phyloP scores from a whole-genome alignment of 352 stramenopile genomes.

The Pythium aphanidermatum region DNA sequence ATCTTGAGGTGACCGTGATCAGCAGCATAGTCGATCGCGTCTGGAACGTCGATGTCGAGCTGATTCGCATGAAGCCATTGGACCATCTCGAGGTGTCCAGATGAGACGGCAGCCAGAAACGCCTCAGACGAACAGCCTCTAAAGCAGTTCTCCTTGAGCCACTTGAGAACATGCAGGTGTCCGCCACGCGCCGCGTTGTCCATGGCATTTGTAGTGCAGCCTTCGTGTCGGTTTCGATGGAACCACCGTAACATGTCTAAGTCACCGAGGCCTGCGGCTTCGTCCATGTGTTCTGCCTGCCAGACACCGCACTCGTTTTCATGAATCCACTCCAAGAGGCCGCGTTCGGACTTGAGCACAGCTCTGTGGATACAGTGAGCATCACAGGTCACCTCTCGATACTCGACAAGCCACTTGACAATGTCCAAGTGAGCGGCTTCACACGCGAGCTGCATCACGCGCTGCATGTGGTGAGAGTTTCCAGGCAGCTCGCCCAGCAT shows the following conservation, averaged over 20 bases:
- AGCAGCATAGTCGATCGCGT: conserved; percentile 8
- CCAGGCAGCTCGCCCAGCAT: no score
- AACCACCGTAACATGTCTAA: conserved; percentile 8
- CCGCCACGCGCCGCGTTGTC: conserved; percentile 3
- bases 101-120: background rate
- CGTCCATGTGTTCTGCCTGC: background rate
- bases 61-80: conserved; percentile 6
- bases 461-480: no score
- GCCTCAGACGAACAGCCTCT: conserved; percentile 1
- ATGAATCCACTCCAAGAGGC: conserved; percentile 1
- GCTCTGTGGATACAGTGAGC: no score
- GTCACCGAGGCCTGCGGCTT: background rate
- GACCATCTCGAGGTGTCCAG: background rate
- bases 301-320: background rate
- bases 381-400: no score
- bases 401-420: background rate
- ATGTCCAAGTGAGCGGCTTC: background rate
- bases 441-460: background rate
- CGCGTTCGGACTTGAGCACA: background rate
- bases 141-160: conserved; percentile 2
- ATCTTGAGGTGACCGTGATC: conserved; percentile 6
- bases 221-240: conserved; percentile 10
- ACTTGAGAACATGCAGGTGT: conserved; percentile 1
- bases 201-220: conserved; percentile 6
- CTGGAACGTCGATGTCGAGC: background rate